Base-by-base conservation (phyloP, 23 red algal species). In the Gracilaria vermiculophylla region DNA sequence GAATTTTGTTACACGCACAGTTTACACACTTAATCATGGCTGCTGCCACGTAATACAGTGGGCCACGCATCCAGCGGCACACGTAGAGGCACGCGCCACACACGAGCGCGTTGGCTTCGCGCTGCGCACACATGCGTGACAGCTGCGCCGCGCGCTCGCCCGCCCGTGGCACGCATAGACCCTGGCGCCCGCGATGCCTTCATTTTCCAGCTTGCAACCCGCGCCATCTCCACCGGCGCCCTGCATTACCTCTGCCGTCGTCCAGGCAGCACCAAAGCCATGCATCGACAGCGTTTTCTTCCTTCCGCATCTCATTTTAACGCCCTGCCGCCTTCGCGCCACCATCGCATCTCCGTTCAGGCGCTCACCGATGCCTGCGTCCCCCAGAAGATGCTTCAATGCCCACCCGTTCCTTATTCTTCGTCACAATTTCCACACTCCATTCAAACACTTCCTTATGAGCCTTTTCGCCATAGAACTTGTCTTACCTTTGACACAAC, bases 281-380 rank as follows among this genome's bases (percentile, higher is more conserved):
- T 34, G 14, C 13, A 64, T 31, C 5, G 28, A 2, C 54, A 28
- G 2, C 54, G 29, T 25, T 25, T 28, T 58, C 54, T 28, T 25
- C 21, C 54, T 16, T 11, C 21, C 51, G 51, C 51, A 5, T 20
- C 52, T 55, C 8, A n/a, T n/a, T n/a, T n/a, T 34, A 29, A 23
- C 32, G 19, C 11, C 32, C 67, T n/a, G 2, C 28, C 67, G 36
- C 67, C 37, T 48, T 73, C 67, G 2, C 67, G 67, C 20, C 32
- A 40, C 6, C 67, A 73, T 28, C 36, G 67, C 21, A 73, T 73
- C 67, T 73, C 67, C 67, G 67, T 73, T 5, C 67, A 48, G 36
- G 67, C 67, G 17, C 67, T 73, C 67, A 73, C 67, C 64, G 64
- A 69, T 23, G 34, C 34, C 11, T 21, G 37, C 33, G 64, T 25